A percentile compares a stretch with the other conserved stretches of the same genome.
phyloP scores from a whole-genome alignment of 1,284 basidiomycete genomes.

The Ceratobasidium sp. region DNA sequence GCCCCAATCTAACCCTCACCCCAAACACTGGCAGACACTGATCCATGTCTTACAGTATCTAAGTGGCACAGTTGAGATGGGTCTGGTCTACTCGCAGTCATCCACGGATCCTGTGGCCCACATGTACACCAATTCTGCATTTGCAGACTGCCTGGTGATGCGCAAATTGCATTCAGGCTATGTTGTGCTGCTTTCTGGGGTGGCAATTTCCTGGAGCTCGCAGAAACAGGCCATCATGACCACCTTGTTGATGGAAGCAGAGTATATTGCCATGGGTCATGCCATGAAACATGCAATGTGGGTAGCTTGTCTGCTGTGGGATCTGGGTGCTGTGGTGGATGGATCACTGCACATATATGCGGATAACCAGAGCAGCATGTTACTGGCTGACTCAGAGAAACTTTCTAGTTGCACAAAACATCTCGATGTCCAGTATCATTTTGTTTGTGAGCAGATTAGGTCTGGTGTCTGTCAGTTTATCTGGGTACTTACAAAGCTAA shows the following conservation, averaged over 20 bases:
- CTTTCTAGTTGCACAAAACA: constrained; percentile 53
- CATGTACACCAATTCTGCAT: constrained; percentile 26
- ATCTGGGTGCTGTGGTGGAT: constrained; percentile 19
- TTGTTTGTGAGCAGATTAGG: constrained; percentile 52
- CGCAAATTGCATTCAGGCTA: constrained; percentile 59
- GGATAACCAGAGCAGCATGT: constrained; percentile 54
- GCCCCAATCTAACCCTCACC: constrained; percentile 27
- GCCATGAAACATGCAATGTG: constrained; percentile 54
- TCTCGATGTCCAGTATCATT: constrained; percentile 47
- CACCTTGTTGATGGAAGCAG: constrained; percentile 57
- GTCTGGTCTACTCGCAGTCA: constrained; percentile 7
- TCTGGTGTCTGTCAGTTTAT: not conserved
- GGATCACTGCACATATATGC: constrained; percentile 44
- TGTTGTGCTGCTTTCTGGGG: constrained; percentile 54
- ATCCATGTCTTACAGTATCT: constrained; percentile 36
- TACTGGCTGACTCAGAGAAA: constrained; percentile 51
- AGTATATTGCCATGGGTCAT: constrained; percentile 57
- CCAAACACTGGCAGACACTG: constrained; percentile 16
- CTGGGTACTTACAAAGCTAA: constrained; percentile 43
- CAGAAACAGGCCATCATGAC: constrained; percentile 55
- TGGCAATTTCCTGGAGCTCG: constrained; percentile 57
- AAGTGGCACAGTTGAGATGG: constrained; percentile 28
- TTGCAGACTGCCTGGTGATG: constrained; percentile 23
- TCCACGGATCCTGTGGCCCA: not conserved
- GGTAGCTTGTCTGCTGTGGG: constrained; percentile 49